A percentile compares a stretch with the other conserved stretches of the same genome.
Evolutionary conservation across 2,329 filamentous ascomycete genomes (phyloP).

Genomic region (Fusarium zealandicum): DNA sequence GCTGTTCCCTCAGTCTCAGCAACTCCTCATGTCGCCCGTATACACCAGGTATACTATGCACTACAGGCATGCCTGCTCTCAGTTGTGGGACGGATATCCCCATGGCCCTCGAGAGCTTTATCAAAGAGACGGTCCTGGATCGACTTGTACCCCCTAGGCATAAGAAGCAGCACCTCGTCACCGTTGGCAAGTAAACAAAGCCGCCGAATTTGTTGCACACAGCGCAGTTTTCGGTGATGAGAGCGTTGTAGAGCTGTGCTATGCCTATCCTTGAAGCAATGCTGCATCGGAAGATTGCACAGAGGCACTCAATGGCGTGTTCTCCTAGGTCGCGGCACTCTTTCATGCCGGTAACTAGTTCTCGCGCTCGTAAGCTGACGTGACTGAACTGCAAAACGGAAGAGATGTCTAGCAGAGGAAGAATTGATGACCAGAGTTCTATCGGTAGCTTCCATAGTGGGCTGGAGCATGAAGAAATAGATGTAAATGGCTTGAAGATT

Average conservation of each 20-base stretch:
- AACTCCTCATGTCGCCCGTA: neutral
- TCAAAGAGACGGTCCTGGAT: neutral
- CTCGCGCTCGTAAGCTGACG: neutral
- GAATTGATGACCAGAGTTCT: neutral
- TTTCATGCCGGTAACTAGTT: neutral
- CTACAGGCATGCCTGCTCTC: neutral
- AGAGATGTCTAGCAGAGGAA: neutral
- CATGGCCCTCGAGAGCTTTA: neutral
- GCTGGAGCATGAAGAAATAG: neutral
- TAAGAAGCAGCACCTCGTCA: neutral
- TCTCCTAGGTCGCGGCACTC: neutral
- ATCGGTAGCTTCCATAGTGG: neutral
- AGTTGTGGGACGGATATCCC: neutral
- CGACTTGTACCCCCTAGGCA: neutral
- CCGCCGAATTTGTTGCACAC: neutral
- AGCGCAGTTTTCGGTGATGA: neutral
- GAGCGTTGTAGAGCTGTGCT: neutral
- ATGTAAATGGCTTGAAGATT: neutral
- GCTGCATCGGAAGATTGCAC: neutral
- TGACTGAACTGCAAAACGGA: neutral
- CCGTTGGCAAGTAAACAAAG: neutral
- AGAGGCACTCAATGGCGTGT: neutral
- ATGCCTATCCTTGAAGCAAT: neutral
- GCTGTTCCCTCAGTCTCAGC: neutral
- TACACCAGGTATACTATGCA: neutral